phyloP scores from a whole-genome alignment of 345 rosid species.

The Psidium guajava region DNA sequence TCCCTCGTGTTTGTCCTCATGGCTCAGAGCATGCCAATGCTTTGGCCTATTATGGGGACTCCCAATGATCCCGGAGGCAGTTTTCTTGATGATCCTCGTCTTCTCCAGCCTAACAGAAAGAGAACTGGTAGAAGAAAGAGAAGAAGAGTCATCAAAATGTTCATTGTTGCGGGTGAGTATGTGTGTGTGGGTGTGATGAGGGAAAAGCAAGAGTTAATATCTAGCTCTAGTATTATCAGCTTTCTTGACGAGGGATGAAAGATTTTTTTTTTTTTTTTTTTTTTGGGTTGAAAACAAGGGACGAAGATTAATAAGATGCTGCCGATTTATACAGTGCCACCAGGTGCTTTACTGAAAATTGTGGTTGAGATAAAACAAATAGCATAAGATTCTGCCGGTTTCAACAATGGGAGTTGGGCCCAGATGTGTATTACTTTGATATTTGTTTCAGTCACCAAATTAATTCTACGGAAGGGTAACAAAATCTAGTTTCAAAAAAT shows the following conservation, averaged over 20 bases:
- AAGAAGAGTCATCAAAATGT: neutral
- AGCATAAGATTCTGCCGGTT: neutral
- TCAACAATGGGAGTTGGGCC: neutral
- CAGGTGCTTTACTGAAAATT: neutral
- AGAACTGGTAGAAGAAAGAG: neutral
- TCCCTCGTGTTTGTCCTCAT: conserved; percentile 41
- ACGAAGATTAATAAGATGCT: neutral
- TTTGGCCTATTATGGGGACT: conserved; percentile 39
- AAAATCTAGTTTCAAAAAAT: neutral
- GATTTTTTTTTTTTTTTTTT: no score
- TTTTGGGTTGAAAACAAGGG: neutral
- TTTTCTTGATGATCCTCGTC: neutral
- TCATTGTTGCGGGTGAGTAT: neutral
- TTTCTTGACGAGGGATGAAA: no score
- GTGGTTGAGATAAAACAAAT: neutral
- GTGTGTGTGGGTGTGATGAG: neutral
- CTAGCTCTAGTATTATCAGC: neutral
- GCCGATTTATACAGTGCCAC: neutral
- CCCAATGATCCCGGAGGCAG: conserved; percentile 51
- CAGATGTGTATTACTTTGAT: neutral
- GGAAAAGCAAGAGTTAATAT: neutral
- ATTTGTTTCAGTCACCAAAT: neutral
- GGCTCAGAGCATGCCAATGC: conserved; percentile 25
- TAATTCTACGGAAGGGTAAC: neutral
- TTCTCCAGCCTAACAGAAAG: neutral